Base-by-base conservation (phyloP, 2,329 filamentous ascomycete species). In the Ophiocordyceps robertsii region DNA sequence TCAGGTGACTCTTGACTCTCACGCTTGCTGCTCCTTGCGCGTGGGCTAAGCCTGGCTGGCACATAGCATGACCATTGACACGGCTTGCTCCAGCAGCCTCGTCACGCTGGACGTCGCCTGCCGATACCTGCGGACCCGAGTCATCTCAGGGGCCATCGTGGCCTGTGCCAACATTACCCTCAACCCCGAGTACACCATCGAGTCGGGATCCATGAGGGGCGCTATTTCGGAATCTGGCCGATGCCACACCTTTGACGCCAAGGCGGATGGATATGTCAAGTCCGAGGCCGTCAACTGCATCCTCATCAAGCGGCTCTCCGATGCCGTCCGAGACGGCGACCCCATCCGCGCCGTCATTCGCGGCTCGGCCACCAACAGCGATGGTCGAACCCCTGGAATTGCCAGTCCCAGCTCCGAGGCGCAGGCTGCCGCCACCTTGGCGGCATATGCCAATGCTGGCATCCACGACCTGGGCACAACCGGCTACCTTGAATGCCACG, bases 291-390 rank as follows among this genome's bases (percentile, higher is more conserved):
- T 19, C 3, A 19, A 19, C 19, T 19, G 19, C 19, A 4, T 19
- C 19, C 19, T 19, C 19, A 3, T 19, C 19, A 19, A 19, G 19
- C 19, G 19, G 4, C 19, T 75, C 0, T 53, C 58, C 4, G 61
- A 67, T 37, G 72, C 72, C 0, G 44, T 75, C 4, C 53, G 56
- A 3, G 69, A 71, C 39, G 63, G 64, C 3, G 66, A 74, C 44
- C 62, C 62, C 0, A 53, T 68, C 6, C 53, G 62, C 1, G 59
- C 59, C 0, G 55, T 69, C 3, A 62, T 70, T 19, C 52, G 61
- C 0, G 56, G 49, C 8, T 63, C 62, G 0, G 57, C 53, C 0
- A 47, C 52, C 14, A 69, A 68, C 45, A 50, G 48, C 13, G 67
- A 74, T 45, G 72, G 72, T 5, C 61, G 53, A 2, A 61, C 61